A percentile compares a stretch with the other conserved stretches of the same genome.
Evolutionary conservation across 2,329 filamentous ascomycete species (phyloP).

Genomic region (Penicillium sp.): DNA sequence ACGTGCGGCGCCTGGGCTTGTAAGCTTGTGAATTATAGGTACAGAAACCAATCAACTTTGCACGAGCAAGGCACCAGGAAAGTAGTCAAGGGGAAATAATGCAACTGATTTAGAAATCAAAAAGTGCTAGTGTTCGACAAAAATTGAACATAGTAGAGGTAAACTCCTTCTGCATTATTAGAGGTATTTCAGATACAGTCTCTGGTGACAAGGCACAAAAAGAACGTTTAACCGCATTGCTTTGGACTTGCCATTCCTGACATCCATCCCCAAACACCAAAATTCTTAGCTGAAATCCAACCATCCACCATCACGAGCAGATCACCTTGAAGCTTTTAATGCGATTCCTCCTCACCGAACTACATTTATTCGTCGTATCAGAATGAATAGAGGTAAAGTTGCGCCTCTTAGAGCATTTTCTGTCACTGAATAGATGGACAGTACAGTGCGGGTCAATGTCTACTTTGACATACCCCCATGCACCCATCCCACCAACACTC

Average conservation of each 20-base stretch:
- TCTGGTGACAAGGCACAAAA: too few species aligned
- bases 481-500: constrained; percentile 1
- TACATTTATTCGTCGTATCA: background rate
- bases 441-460: constrained; percentile 8
- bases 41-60: too few species aligned
- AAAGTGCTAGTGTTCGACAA: too few species aligned
- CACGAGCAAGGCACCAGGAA: too few species aligned
- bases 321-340: constrained; percentile 7
- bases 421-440: constrained; percentile 12
- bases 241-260: background rate
- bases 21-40: too few species aligned
- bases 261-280: background rate
- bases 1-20: too few species aligned
- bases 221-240: too few species aligned
- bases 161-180: too few species aligned
- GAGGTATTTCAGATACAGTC: too few species aligned
- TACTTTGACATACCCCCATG: background rate
- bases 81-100: too few species aligned
- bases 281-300: background rate
- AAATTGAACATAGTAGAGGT: too few species aligned
- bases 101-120: too few species aligned
- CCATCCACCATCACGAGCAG: background rate
- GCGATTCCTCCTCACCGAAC: constrained; percentile 1
- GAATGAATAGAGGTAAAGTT: constrained; percentile 3
- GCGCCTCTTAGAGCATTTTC: constrained; percentile 1